Conservation (phyloP, 768 basidiomycete species). For the Leccinum arenicola region DNA sequence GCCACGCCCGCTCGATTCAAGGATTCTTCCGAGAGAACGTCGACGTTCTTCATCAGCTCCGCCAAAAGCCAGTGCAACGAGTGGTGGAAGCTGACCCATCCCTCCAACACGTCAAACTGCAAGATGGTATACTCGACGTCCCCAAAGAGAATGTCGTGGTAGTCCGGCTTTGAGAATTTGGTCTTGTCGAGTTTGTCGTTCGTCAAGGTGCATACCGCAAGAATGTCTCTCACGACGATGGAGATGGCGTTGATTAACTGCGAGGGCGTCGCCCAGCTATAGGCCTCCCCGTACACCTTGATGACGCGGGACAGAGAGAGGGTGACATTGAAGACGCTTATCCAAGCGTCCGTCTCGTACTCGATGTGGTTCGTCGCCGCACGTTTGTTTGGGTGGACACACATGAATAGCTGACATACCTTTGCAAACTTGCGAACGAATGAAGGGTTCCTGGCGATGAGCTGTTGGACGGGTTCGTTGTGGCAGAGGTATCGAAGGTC, state of each 20-base stretch:
- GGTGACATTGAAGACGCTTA: constrained; percentile 93
- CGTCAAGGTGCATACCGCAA: constrained; percentile 65
- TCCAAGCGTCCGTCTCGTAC: constrained; percentile 97
- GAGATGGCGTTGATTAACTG: constrained; percentile 67
- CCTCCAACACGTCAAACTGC: constrained; percentile 73
- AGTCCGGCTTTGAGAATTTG: constrained; percentile 60
- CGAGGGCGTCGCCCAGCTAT: constrained; percentile 50
- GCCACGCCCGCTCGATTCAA: constrained; percentile 50
- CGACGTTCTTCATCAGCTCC: constrained; percentile 83
- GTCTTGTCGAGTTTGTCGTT: constrained; percentile 65
- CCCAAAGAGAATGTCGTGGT: constrained; percentile 69
- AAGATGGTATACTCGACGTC: constrained; percentile 58
- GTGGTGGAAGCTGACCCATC: constrained; percentile 92
- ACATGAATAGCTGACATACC: constrained; percentile 89
- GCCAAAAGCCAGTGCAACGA: constrained; percentile 88
- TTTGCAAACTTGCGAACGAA: constrained; percentile 70
- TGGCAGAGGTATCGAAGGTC: constrained; percentile 85
- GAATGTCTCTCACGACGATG: constrained; percentile 67
- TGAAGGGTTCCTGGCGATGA: constrained; percentile 67
- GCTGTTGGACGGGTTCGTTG: constrained; percentile 72
- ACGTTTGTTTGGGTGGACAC: constrained; percentile 86
- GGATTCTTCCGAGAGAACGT: constrained; percentile 55
- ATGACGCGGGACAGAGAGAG: constrained; percentile 85
- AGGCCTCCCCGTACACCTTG: constrained; percentile 87
- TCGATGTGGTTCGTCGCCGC: constrained; percentile 84